phyloP scores from a whole-genome alignment of 352 stramenopile genomes.

The Phytopythium kandeliae region DNA sequence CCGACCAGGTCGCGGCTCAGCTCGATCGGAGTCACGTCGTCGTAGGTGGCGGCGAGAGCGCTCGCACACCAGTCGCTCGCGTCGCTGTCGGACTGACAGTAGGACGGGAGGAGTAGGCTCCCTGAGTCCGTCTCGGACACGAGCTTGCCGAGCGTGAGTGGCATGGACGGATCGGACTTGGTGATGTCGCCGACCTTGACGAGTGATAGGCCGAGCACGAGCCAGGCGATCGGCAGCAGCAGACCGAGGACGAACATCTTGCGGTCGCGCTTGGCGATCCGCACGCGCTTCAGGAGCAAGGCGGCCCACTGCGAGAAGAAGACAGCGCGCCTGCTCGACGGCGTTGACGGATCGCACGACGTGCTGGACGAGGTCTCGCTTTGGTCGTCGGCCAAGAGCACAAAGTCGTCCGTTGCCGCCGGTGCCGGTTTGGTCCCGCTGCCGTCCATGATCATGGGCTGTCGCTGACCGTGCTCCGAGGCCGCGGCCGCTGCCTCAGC shows the following conservation, averaged over 20 bases:
- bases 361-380: slow-evolving; percentile 31
- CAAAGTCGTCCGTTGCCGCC: slow-evolving; percentile 19
- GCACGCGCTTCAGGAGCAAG: slow-evolving; percentile 87
- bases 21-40: not conserved
- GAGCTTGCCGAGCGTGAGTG: not conserved
- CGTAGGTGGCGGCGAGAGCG: slow-evolving; percentile 17
- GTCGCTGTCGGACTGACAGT: slow-evolving; percentile 29
- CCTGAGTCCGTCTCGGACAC: not conserved
- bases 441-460: slow-evolving; percentile 4
- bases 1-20: slow-evolving; percentile 20
- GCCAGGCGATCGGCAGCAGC: slow-evolving; percentile 74
- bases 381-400: slow-evolving; percentile 48
- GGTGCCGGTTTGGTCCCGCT: slow-evolving; percentile 23
- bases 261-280: slow-evolving; percentile 89
- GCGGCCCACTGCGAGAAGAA: slow-evolving; percentile 87
- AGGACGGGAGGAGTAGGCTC: slow-evolving; percentile 26
- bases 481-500: slow-evolving; percentile 26
- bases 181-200: slow-evolving; percentile 32
- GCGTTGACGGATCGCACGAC: not conserved
- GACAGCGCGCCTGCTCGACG: slow-evolving; percentile 13
- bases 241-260: slow-evolving; percentile 77
- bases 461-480: not conserved
- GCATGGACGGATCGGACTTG: slow-evolving; percentile 4
- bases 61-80: slow-evolving; percentile 41
- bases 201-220: slow-evolving; percentile 65